Conservation (phyloP, 2,329 filamentous ascomycete species). For the Diplocarpon mali region DNA sequence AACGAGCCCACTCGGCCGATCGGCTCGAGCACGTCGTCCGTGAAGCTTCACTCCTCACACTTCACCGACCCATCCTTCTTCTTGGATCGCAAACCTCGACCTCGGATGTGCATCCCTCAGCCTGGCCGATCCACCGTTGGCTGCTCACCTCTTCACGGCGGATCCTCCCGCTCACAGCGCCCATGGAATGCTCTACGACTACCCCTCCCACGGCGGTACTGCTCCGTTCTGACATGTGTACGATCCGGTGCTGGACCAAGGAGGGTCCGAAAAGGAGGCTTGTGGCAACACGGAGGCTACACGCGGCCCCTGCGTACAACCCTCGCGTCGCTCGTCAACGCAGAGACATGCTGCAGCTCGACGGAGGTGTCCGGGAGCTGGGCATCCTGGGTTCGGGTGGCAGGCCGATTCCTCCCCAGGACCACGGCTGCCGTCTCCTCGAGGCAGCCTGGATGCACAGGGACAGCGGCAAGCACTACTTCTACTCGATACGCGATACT, state of each 20-base stretch:
- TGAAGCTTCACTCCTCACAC: too few species aligned
- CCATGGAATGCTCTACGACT: conserved; percentile 64
- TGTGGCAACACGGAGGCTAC: conserved; percentile 47
- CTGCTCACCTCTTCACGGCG: conserved; percentile 67
- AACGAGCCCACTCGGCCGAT: too few species aligned
- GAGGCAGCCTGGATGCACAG: conserved; percentile 76
- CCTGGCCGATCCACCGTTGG: conserved; percentile 39
- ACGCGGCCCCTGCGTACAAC: conserved; percentile 46
- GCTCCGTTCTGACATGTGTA: background rate
- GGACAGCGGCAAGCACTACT: conserved; percentile 58
- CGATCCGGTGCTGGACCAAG: conserved; percentile 59
- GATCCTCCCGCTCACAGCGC: conserved; percentile 76
- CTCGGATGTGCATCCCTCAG: background rate
- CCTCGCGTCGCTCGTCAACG: conserved; percentile 56
- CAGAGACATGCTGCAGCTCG: conserved; percentile 56
- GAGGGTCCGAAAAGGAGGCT: conserved; percentile 43
- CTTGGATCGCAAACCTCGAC: too few species aligned
- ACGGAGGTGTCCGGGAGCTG: conserved; percentile 44
- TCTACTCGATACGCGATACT: conserved; percentile 69
- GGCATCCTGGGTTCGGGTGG: conserved; percentile 53
- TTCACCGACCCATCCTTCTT: background rate
- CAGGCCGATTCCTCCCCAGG: conserved; percentile 48
- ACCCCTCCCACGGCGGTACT: conserved; percentile 66
- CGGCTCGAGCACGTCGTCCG: too few species aligned
- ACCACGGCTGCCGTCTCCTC: conserved; percentile 68